Evolutionary conservation across 2,329 filamentous ascomycete genomes (phyloP).

Genomic region (Ceratocystis papillata): DNA sequence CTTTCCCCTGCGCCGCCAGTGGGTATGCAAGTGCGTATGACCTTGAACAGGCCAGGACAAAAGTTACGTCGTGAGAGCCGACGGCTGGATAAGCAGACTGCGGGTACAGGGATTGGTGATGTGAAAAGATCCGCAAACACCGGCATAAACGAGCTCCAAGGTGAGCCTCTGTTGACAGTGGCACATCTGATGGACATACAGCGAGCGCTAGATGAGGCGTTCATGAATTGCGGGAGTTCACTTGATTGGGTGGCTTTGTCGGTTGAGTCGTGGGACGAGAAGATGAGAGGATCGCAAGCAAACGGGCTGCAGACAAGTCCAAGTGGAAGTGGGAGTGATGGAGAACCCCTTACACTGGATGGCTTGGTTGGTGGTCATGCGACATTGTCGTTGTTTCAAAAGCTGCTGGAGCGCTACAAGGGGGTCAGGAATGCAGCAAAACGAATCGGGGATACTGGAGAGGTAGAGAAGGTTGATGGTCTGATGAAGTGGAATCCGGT

Average conservation of each 20-base stretch:
- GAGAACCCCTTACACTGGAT: background rate
- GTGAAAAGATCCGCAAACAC: background rate
- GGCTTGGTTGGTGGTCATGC: background rate
- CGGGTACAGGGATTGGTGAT: background rate
- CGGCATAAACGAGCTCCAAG: background rate
- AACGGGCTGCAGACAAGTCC: background rate
- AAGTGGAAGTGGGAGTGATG: background rate
- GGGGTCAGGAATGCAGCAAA: background rate
- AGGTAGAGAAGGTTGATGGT: background rate
- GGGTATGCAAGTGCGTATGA: background rate
- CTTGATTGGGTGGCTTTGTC: background rate
- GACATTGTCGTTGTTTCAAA: constrained; percentile 10
- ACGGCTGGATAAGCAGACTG: background rate
- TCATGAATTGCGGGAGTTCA: background rate
- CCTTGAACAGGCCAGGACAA: background rate
- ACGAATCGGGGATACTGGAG: background rate
- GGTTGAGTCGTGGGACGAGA: background rate
- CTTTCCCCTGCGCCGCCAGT: background rate
- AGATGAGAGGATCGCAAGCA: background rate
- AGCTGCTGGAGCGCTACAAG: background rate
- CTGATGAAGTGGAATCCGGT: constrained; percentile 1
- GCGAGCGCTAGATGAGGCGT: constrained; percentile 2
- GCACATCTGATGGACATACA: constrained; percentile 8
- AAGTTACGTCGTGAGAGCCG: background rate
- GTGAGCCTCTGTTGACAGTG: background rate